Evolutionary conservation across 768 basidiomycete species (phyloP).

Genomic region (Flagelloscypha sp.): DNA sequence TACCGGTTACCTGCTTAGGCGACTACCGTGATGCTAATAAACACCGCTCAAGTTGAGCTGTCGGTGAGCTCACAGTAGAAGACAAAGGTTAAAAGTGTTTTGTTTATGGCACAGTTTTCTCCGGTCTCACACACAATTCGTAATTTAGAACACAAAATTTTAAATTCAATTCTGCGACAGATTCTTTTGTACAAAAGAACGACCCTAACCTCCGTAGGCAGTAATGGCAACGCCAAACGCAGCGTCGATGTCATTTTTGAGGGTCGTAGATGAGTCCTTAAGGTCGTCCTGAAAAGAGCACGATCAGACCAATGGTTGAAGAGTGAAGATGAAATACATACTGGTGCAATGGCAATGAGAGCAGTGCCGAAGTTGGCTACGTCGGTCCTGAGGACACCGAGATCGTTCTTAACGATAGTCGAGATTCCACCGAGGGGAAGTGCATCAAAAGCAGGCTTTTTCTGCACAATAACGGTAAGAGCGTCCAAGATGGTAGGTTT

Average conservation of each 20-base stretch:
- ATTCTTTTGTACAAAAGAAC: too few species aligned
- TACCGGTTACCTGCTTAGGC: too few species aligned
- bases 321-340: conserved; percentile 9
- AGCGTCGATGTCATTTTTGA: conserved; percentile 15
- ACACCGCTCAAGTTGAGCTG: too few species aligned
- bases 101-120: too few species aligned
- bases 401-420: conserved; percentile 19
- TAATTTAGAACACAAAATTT: too few species aligned
- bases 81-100: too few species aligned
- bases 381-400: conserved; percentile 16
- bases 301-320: neutral
- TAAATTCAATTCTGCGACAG: too few species aligned
- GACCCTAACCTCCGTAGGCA: conserved; percentile 15
- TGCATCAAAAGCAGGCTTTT: conserved; percentile 20
- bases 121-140: too few species aligned
- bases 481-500: conserved; percentile 20
- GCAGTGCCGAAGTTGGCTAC: conserved; percentile 19
- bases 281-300: conserved; percentile 14
- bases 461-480: conserved; percentile 14
- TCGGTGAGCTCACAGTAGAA: too few species aligned
- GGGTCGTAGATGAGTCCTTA: conserved; percentile 10
- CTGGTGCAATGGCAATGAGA: conserved; percentile 19
- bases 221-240: conserved; percentile 21
- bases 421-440: conserved; percentile 21
- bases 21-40: too few species aligned